phyloP scores from a whole-genome alignment of 169 alveolate species.

The Babesia ovata region DNA sequence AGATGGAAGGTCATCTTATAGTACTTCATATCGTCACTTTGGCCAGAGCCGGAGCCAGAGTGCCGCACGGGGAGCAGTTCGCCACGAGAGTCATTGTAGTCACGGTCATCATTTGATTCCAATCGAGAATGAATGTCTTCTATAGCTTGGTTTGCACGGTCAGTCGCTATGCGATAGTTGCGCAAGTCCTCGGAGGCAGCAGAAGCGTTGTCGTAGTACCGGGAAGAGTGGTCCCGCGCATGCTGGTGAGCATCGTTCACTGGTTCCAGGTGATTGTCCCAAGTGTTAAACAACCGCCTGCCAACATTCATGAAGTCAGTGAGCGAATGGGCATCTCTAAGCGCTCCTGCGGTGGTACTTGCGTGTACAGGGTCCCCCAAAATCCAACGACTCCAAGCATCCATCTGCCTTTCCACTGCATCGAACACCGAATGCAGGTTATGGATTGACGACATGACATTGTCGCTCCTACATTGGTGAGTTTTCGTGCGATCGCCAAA shows the following conservation, averaged over 20 bases:
- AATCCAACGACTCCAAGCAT: conserved; percentile 1
- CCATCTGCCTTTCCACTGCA: background rate
- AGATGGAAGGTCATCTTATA: conserved; percentile 33
- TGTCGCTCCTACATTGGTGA: background rate
- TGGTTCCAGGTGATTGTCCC: background rate
- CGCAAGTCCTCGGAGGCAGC: background rate
- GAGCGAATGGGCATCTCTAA: background rate
- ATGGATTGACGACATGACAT: background rate
- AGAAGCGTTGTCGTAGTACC: background rate
- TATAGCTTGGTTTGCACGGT: background rate
- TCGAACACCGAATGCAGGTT: background rate
- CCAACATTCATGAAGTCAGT: background rate
- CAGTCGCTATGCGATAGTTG: conserved; percentile 22
- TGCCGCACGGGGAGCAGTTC: background rate
- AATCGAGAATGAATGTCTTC: background rate
- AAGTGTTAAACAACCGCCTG: background rate
- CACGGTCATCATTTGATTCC: background rate
- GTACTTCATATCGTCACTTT: conserved; percentile 2
- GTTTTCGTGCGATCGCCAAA: background rate
- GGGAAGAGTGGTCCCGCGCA: conserved; percentile 4
- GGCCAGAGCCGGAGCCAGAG: background rate
- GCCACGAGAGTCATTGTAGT: too few relatives aligned
- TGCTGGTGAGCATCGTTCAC: background rate
- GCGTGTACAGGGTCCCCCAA: conserved; percentile 1
- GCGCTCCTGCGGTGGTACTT: background rate